These are phyloP conservation scores for Cronartium ribicola DNA, from an alignment of 1,284 basidiomycete genomes.

Conservation along the genomic window DNA sequence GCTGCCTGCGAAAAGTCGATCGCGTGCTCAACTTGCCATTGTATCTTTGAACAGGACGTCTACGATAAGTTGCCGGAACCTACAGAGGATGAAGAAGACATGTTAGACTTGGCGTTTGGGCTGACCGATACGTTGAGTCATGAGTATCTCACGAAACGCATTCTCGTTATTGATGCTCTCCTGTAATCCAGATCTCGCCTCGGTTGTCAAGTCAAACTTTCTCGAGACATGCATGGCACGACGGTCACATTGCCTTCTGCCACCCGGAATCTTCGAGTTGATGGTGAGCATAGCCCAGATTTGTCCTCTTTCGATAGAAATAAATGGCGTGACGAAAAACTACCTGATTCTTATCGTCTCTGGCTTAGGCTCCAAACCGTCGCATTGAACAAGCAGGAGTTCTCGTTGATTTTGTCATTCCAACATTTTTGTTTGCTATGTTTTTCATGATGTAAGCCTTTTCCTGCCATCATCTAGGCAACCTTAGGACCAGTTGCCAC, in stretches of 20 bases:
- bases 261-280: conserved; percentile 95
- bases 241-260: conserved; percentile 80
- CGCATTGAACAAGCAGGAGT: too few species aligned
- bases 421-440: too few species aligned
- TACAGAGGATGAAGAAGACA: conserved; percentile 95
- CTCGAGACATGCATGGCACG: conserved; percentile 77
- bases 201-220: conserved; percentile 76
- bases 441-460: too few species aligned
- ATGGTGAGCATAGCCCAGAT: conserved; percentile 57
- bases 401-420: too few species aligned
- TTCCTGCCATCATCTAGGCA: too few species aligned
- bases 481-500: too few species aligned
- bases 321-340: background rate
- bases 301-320: background rate
- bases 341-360: too few species aligned
- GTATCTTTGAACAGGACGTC: conserved; percentile 75
- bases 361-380: too few species aligned
- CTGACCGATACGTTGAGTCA: conserved; percentile 81
- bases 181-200: conserved; percentile 56
- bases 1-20: conserved; percentile 94
- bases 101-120: conserved; percentile 97
- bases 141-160: background rate
- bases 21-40: conserved; percentile 96
- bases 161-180: background rate
- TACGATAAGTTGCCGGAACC: conserved; percentile 86